Conservation (phyloP, 2,329 filamentous ascomycete species). For the Exophiala oligosperma region DNA sequence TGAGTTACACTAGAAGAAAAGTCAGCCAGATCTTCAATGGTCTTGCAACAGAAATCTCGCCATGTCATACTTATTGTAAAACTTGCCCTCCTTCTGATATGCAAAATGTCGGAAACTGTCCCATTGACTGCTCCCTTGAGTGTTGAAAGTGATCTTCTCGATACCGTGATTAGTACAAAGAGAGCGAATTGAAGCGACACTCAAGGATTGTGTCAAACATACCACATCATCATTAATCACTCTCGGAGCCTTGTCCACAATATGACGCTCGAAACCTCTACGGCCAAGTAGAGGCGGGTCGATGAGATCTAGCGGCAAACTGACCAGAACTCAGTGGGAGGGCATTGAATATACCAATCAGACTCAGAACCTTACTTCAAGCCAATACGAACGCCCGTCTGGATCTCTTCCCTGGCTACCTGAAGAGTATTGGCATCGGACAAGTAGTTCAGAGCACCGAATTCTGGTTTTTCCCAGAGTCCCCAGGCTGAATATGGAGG, state of each 20-base stretch:
- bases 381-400: slow-evolving; percentile 28
- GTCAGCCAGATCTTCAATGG: background rate
- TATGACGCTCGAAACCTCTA: slow-evolving; percentile 27
- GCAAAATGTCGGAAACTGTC: slow-evolving; percentile 16
- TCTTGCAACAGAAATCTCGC: background rate
- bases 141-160: slow-evolving; percentile 27
- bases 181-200: slow-evolving; percentile 15
- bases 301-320: slow-evolving; percentile 37
- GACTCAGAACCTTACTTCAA: slow-evolving; percentile 20
- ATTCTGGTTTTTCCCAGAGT: background rate
- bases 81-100: slow-evolving; percentile 6
- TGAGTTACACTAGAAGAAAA: background rate
- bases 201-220: background rate
- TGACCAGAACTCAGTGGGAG: background rate
- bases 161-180: background rate
- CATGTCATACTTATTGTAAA: slow-evolving; percentile 1
- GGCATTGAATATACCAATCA: background rate
- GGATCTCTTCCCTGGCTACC: slow-evolving; percentile 38
- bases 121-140: slow-evolving; percentile 14
- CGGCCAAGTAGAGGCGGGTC: slow-evolving; percentile 35
- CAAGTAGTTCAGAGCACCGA: slow-evolving; percentile 4
- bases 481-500: slow-evolving; percentile 9
- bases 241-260: slow-evolving; percentile 15
- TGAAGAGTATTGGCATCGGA: background rate
- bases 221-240: slow-evolving; percentile 5